Evolutionary conservation across 192 early-diverging fungal genomes (phyloP), one percentile per base, ranked within the genome.

Genomic region (Pecoramyces ruminantium): DNA sequence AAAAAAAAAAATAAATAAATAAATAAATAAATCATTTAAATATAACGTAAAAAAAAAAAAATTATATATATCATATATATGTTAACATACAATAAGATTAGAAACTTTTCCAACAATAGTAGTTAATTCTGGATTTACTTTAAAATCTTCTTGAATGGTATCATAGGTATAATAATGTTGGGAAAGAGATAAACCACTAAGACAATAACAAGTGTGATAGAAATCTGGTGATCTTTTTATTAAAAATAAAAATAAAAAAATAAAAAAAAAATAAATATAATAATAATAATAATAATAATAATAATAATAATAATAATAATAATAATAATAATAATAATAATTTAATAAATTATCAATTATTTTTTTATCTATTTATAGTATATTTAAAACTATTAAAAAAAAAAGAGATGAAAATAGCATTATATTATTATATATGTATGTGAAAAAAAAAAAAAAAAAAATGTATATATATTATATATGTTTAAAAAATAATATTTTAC

Each of bases 191-290:
- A 99, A 85, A 0, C 97, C 97, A 78, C 88, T 88, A 40, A 99
- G 87, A 29, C 92, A 90, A 83, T 99, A 99, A 81, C 95, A 96
- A 39, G 96, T 96, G 82, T 99, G 97, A 85, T 99, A 99, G 77
- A 91, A 92, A 82, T 99, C 97, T 0, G 93, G 89, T 2, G 82
- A 77, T 78, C 91, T 94, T 80, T 4, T 51, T 34, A 34, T 34
- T 34, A 34, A 34, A 34, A 6, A 34, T 34, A 67, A 51, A 34
- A 13, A 78, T 14, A 28, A 78, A 80, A 21, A 14, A 78, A 51
- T 0, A 25, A 25, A 34, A 34, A n/a, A 80, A 25, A 67, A n/a
- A 29, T 27, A 29, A 79, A 27, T 78, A 28, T 16, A 30, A 29
- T 18, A 12, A 17, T 30, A n/a, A n/a, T n/a, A n/a, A n/a, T n/a